Evolutionary conservation across 2,329 filamentous ascomycete species (phyloP).

Genomic region (Cercospora zeae-maydis): DNA sequence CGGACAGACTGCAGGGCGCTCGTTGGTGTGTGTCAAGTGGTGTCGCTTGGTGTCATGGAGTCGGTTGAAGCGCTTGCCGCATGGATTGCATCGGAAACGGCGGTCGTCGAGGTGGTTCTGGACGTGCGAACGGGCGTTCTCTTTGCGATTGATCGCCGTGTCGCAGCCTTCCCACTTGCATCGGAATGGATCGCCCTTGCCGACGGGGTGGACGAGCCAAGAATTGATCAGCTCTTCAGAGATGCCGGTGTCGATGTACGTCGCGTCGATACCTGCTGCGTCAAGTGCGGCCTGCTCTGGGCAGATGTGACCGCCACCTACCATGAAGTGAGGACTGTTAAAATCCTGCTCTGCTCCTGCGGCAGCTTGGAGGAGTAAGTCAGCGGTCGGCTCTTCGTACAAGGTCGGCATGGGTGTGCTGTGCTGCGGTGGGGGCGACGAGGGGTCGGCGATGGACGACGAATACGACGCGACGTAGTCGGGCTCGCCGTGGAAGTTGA

Average conservation of each 20-base stretch:
- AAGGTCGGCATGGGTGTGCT: slow-evolving; percentile 38
- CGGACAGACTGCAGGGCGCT: slow-evolving; percentile 91
- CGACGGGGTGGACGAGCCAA: slow-evolving; percentile 48
- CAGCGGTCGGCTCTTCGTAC: slow-evolving; percentile 33
- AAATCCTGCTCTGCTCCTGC: slow-evolving; percentile 32
- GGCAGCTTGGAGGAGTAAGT: slow-evolving; percentile 31
- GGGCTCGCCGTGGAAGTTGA: slow-evolving; percentile 39
- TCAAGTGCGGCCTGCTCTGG: slow-evolving; percentile 46
- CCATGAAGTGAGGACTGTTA: slow-evolving; percentile 33
- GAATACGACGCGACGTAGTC: slow-evolving; percentile 50
- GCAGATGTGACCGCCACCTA: slow-evolving; percentile 32
- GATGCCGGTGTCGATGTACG: slow-evolving; percentile 77
- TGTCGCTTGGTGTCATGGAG: slow-evolving; percentile 97
- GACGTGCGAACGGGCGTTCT: slow-evolving; percentile 98
- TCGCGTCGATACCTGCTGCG: slow-evolving; percentile 47
- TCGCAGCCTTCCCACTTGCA: slow-evolving; percentile 65
- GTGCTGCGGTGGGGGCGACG: slow-evolving; percentile 42
- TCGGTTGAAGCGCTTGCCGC: slow-evolving; percentile 91
- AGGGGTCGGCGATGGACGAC: slow-evolving; percentile 46
- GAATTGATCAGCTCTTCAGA: slow-evolving; percentile 68
- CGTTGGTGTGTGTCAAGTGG: slow-evolving; percentile 92
- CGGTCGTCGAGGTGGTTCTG: slow-evolving; percentile 96
- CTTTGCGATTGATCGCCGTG: slow-evolving; percentile 92
- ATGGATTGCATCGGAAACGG: slow-evolving; percentile 90
- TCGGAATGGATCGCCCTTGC: slow-evolving; percentile 44